Percentiles rank a stretch among this genome's conserved stretches.
Evolutionary conservation across 352 stramenopile species (phyloP).

Genomic region (Blastocystis sp.): DNA sequence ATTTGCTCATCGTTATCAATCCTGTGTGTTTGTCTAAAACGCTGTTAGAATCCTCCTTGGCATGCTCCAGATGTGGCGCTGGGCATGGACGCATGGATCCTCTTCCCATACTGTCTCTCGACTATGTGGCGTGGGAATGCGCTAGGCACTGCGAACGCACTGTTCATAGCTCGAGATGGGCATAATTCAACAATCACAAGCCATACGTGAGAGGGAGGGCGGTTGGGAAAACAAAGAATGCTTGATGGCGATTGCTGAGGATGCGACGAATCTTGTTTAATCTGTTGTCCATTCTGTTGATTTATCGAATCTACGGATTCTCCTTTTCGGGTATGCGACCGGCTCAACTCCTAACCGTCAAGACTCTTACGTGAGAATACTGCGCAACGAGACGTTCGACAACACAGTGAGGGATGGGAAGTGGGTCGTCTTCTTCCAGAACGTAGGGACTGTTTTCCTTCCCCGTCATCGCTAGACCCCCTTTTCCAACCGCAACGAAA

Average conservation of each 20-base stretch:
- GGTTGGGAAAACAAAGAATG: not conserved
- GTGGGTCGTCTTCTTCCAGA: slow-evolving; percentile 37
- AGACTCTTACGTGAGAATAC: slow-evolving; percentile 19
- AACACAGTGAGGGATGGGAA: slow-evolving; percentile 6
- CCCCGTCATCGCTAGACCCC: not conserved
- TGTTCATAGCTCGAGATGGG: too few relatives aligned
- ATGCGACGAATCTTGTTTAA: not conserved
- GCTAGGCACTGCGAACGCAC: too few relatives aligned
- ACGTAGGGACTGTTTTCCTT: not conserved
- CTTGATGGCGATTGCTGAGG: not conserved
- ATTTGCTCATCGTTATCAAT: slow-evolving; percentile 63
- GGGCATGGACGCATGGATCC: not conserved
- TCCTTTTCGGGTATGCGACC: not conserved
- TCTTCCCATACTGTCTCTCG: not conserved
- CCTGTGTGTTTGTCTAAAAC: slow-evolving; percentile 29
- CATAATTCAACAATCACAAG: not conserved
- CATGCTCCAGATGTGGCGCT: not conserved
- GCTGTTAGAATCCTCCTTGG: not conserved
- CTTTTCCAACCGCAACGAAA: slow-evolving; percentile 31
- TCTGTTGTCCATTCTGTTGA: not conserved
- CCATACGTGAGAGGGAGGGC: not conserved
- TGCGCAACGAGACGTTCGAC: slow-evolving; percentile 23
- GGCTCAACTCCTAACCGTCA: not conserved
- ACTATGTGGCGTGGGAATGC: not conserved
- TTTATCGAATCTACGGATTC: not conserved